phyloP scores from a whole-genome alignment of 23 red algal species.

The Gracilaria domingensis region DNA sequence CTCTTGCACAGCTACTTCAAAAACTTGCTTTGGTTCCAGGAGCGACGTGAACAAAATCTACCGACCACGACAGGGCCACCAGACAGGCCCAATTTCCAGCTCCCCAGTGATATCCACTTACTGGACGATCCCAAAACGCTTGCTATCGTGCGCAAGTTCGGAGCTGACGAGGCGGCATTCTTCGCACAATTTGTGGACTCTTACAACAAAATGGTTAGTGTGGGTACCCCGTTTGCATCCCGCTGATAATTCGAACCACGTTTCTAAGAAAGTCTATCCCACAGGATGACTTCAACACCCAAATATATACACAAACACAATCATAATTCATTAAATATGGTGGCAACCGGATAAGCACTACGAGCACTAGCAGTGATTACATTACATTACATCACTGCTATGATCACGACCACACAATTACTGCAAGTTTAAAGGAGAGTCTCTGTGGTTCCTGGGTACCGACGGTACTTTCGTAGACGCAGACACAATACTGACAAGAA shows the following conservation, averaged over 20 bases:
- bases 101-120: slow-evolving; percentile 28
- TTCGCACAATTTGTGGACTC: slow-evolving; percentile 21
- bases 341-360: too few relatives aligned
- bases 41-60: slow-evolving; percentile 11
- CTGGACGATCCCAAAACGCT: slow-evolving; percentile 35
- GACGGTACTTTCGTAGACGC: too few relatives aligned
- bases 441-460: too few relatives aligned
- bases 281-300: too few relatives aligned
- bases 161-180: slow-evolving; percentile 27
- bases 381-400: too few relatives aligned
- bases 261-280: too few relatives aligned
- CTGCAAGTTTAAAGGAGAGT: too few relatives aligned
- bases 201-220: slow-evolving; percentile 30
- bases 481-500: too few relatives aligned
- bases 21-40: slow-evolving; percentile 40
- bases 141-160: slow-evolving; percentile 19
- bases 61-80: slow-evolving; percentile 13
- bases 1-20: slow-evolving; percentile 17
- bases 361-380: too few relatives aligned
- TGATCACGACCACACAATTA: too few relatives aligned
- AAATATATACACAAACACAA: too few relatives aligned
- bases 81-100: slow-evolving; percentile 34
- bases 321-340: too few relatives aligned
- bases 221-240: slow-evolving; percentile 26
- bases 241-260: slow-evolving; percentile 9